Percentiles rank a stretch among this genome's conserved stretches.
Conservation (phyloP, 352 stramenopile species). For the Thraustotheca clavata region DNA sequence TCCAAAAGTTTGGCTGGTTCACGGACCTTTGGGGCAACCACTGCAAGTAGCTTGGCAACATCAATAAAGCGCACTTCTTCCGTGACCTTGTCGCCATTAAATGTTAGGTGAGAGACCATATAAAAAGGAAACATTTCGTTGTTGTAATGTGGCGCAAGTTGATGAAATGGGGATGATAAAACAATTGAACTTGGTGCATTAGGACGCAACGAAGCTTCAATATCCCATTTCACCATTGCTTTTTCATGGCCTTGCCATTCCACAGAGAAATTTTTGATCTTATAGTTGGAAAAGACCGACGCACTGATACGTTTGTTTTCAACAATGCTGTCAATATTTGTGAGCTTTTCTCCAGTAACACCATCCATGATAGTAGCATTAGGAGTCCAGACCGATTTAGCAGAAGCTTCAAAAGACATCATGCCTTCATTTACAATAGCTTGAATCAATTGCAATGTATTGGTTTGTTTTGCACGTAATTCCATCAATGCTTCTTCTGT, state of each 20-base stretch:
- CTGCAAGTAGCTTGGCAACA: slow-evolving; percentile 17
- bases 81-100: slow-evolving; percentile 62
- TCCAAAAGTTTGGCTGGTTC: slow-evolving; percentile 15
- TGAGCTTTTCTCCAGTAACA: slow-evolving; percentile 32
- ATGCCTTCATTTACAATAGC: slow-evolving; percentile 23
- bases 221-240: slow-evolving; percentile 64
- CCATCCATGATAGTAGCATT: slow-evolving; percentile 66
- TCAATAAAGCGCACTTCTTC: slow-evolving; percentile 55
- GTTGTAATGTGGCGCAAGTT: slow-evolving; percentile 42
- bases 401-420: slow-evolving; percentile 44
- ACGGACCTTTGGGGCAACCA: slow-evolving; percentile 11
- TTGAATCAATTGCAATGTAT: slow-evolving; percentile 32
- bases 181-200: slow-evolving; percentile 45
- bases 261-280: slow-evolving; percentile 76
- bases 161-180: slow-evolving; percentile 52
- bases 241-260: slow-evolving; percentile 76
- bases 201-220: slow-evolving; percentile 47
- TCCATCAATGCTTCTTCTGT: slow-evolving; percentile 58
- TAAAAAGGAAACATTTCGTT: slow-evolving; percentile 57
- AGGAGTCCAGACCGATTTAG: slow-evolving; percentile 46
- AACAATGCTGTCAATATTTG: slow-evolving; percentile 50
- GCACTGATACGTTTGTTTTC: slow-evolving; percentile 47
- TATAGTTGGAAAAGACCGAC: slow-evolving; percentile 62
- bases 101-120: slow-evolving; percentile 71
- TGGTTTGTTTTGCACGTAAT: slow-evolving; percentile 75